Conservation (phyloP, 1,139 yeast genomes). For the Kurtzmaniella quercitrusa region DNA sequence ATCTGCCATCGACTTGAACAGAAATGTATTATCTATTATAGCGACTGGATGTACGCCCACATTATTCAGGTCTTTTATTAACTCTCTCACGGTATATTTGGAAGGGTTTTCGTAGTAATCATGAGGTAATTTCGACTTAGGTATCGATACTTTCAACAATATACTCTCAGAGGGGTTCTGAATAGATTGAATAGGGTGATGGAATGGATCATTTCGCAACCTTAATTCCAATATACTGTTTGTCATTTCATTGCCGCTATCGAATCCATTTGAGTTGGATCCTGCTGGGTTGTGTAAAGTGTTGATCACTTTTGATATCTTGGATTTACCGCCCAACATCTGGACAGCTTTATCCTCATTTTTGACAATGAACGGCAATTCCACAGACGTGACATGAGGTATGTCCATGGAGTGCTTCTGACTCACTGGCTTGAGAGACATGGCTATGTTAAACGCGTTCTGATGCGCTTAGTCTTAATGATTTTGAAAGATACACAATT, state of each 20-base stretch:
- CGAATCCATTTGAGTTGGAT: neutral
- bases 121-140: constrained; percentile 45
- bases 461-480: neutral
- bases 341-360: constrained; percentile 60
- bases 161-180: constrained; percentile 55
- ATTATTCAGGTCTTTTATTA: constrained; percentile 30
- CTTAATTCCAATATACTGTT: constrained; percentile 54
- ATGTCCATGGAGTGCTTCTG: constrained; percentile 59
- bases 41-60: constrained; percentile 56
- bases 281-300: constrained; percentile 15
- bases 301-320: constrained; percentile 36
- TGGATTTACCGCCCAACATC: constrained; percentile 73
- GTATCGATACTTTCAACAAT: constrained; percentile 64
- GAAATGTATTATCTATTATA: constrained; percentile 64
- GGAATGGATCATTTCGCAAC: constrained; percentile 67
- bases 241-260: constrained; percentile 3
- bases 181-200: constrained; percentile 73
- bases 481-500: neutral
- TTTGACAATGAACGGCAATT: constrained; percentile 71
- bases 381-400: constrained; percentile 75
- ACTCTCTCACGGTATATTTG: constrained; percentile 47
- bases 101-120: constrained; percentile 38
- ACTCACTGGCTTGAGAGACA: constrained; percentile 25
- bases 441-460: neutral
- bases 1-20: constrained; percentile 85